These are phyloP conservation scores for Phytophthora fragariae DNA, from an alignment of 352 stramenopile genomes.

Conservation along the genomic window DNA sequence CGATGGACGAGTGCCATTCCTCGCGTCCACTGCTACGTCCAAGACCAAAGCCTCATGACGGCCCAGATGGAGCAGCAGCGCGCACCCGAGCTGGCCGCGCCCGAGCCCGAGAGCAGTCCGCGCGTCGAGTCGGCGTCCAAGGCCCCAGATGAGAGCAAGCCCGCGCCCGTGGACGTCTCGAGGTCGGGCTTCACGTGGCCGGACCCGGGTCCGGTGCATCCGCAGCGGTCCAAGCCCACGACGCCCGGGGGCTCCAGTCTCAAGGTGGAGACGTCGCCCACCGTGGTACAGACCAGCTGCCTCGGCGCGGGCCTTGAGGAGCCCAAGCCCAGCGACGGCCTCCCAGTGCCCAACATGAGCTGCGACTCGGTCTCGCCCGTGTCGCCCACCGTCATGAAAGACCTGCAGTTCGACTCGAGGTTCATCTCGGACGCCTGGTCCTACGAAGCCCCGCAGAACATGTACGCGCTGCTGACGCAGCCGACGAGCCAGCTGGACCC, in stretches of 20 bases:
- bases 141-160: slow-evolving; percentile 22
- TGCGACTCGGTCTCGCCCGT: slow-evolving; percentile 39
- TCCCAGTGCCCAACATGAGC: slow-evolving; percentile 32
- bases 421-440: slow-evolving; percentile 56
- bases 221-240: slow-evolving; percentile 26
- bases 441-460: slow-evolving; percentile 60
- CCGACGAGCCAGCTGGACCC: slow-evolving; percentile 36
- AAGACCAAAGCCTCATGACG: slow-evolving; percentile 23
- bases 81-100: slow-evolving; percentile 31
- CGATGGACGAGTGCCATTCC: slow-evolving; percentile 43
- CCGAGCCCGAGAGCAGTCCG: slow-evolving; percentile 32
- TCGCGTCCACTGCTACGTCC: slow-evolving; percentile 14
- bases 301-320: slow-evolving; percentile 22
- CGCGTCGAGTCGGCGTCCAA: slow-evolving; percentile 14
- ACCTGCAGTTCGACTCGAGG: slow-evolving; percentile 57
- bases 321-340: slow-evolving; percentile 34
- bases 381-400: slow-evolving; percentile 43
- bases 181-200: slow-evolving; percentile 25
- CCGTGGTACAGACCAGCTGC: slow-evolving; percentile 12
- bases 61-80: slow-evolving; percentile 44
- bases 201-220: slow-evolving; percentile 21
- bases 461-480: slow-evolving; percentile 59
- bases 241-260: slow-evolving; percentile 32
- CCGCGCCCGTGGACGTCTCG: slow-evolving; percentile 6
- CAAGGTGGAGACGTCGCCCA: slow-evolving; percentile 30